Base-by-base conservation (phyloP, 768 basidiomycete genomes). In the Mycena vitilis region DNA sequence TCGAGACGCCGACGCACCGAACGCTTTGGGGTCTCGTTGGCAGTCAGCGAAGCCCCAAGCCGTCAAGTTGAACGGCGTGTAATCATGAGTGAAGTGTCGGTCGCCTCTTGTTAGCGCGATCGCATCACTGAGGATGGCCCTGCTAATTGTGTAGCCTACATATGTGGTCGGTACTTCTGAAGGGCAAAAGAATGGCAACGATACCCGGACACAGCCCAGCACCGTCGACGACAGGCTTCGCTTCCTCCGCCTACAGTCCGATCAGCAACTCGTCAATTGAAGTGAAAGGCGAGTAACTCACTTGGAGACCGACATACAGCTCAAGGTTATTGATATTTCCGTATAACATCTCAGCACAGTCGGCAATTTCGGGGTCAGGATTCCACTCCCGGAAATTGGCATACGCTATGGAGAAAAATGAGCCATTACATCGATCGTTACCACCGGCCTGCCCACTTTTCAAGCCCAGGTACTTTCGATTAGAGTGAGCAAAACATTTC, bases 31-130 rank as follows among this genome's bases (percentile, higher is more conserved):
- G 72, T 94, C 89, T 64, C 93, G 88, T 71, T 93, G 91, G 76
- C 91, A 92, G 77, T 95, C 94, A 23, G 89, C 86, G 73, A 92
- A 94, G 44, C 94, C 94, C 94, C 94, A 95, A 5, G 91, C 80
- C 3, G 94, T 95, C 75, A 94, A 75, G 76, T 95, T 95, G 81
- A 81, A 87, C 1, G 94, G 90, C 0, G 94, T 95, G 76, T 87
- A 91, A 74, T 95, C 94, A 34, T 91, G 83, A 0, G 93, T 95
- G 80, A 87, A 93, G 83, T 88, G 91, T 60, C 94, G 85, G 74
- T 95, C 94, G 37, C 94, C 94, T 60, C 70, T 55, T 55, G 92
- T 94, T 61, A 95, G 87, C 15, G 94, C 92, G 63, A 95, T 91
- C 36, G 94, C 94, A 74, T 95, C 94, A 69, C 89, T 88, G 40